Base-by-base conservation (phyloP, 352 stramenopile genomes). In the Globisporangium carolinianum region DNA sequence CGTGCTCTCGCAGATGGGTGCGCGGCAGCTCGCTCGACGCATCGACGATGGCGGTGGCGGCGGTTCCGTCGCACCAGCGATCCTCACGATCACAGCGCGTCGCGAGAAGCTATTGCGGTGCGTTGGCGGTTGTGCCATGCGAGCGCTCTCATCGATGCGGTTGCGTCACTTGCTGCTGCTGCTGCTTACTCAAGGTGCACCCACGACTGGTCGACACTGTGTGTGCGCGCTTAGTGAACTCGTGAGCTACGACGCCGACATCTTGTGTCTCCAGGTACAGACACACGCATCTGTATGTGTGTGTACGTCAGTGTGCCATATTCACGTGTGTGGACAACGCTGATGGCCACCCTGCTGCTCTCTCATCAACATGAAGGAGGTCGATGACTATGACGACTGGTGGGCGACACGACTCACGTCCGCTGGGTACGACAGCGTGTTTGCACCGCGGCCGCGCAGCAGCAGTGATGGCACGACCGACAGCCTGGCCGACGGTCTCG, bases 321-420 rank as follows among this genome's bases (percentile, higher is more conserved):
- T 18, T 2, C 45, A n/a, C 5, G 53, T 37, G 11, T 61, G 24
- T 32, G 24, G 24, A 32, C 24, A 32, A 32, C 24, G 2, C 24
- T 32, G 24, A 32, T 32, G 24, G 2, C 24, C 24, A 32, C 3
- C 24, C 24, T 32, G 24, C 24, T 32, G 24, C 24, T 32, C 24
- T 32, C 24, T 32, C 24, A 32, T 32, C 24, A 32, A 32, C 24
- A 32, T 32, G 24, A 24, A 86, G 73, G 87, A 96, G 65, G 76
- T 96, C 6, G 86, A 96, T 47, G 79, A 95, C 46, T 96, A 93
- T 41, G 71, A 89, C n/a, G 76, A 94, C 51, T 96, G 74, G 70
- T 96, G 89, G 87, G 68, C 72, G 6, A 59, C 60, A 3, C 68
- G 75, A 54, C 71, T 97, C n/a, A 83, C 64, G 1, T 58, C 60